Evolutionary conservation across 1,284 basidiomycete species (phyloP), one percentile per base, ranked within the genome.

Genomic region (Porogramme epimiltina): DNA sequence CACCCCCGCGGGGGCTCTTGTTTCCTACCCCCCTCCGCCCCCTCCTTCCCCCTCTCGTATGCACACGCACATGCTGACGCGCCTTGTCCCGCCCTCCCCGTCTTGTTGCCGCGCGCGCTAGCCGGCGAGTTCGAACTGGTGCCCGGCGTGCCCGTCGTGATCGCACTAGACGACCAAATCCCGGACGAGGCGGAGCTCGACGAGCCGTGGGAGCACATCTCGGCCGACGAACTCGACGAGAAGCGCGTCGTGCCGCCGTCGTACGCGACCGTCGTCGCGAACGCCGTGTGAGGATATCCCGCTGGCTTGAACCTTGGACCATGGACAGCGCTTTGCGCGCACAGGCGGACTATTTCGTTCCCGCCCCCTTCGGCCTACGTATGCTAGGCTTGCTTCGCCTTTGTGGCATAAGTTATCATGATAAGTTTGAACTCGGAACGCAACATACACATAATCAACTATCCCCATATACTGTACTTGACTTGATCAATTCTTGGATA

Each of bases 201-300:
- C 54, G 81, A 84, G 57, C 74, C 78, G 34, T 84, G 82, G 82
- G 81, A 83, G 57, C 75, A 78, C 61, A 66, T 83, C 49, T 70
- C 70, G 37, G 71, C 71, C 26, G 73, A 70, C 42, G 72, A 75
- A 46, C 68, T 70, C 28, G 71, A 71, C 18, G 65, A 70, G 45
- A 64, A 67, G 54, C 55, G 56, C 22, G 55, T 58, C 49, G 49
- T 42, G 44, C 56, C 58, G 9, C 61, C 62, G 39, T 77, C 76
- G n/a, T 78, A 78, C 53, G 76, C 76, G 10, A 68, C 76, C 56
- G 67, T 70, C 9, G 71, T 66, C 47, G 68, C 67, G 39, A 66
- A 59, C 59, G 51, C 62, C 23, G 49, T 54, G 11, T 65, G 51
- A 62, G 36, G 42, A 13, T n/a, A n/a, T 5, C 37, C 31, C 44